Evolutionary conservation across 148 eudicot species (phyloP), one percentile per base, ranked within the genome.

Genomic region (Euryodendron excelsum): DNA sequence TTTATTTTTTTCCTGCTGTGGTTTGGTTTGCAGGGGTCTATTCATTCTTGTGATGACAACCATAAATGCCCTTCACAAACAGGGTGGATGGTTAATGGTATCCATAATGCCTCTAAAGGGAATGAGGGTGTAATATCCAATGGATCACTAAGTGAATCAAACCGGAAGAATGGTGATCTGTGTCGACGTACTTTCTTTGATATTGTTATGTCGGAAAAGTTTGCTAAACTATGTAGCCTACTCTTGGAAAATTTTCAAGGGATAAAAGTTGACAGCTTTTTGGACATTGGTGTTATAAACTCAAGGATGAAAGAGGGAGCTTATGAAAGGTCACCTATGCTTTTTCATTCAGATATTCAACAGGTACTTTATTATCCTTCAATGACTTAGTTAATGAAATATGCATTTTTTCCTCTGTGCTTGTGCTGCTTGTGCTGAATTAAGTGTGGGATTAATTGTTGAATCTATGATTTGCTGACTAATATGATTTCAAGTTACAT

Each of bases 271-370:
- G 89, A 86, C 65, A 91, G 83, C 75, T 27, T 91, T 69, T 73
- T 91, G 73, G 94, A 88, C 79, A 80, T 91, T 72, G 76, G 80
- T 84, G 53, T 27, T 36, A 77, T 93, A 69, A 69, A 84, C 77
- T 73, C 87, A 61, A 87, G 90, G 88, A 87, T 95, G 84, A 88
- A 90, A 82, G 92, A 87, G 63, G 91, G 91, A 75, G 88, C 86
- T 44, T 95, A 95, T 85, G 97, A 93, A 72, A 81, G 64, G 41
- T 76, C 85, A 52, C 96, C 97, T 65, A 17, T 63, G 79, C 92
- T 86, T 58, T 93, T 91, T 76, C 81, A 87, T 25, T 86, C 90
- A 17, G 99, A 95, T 84, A 80, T 93, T 73, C 98, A 90, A 79
- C 86, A 86, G 97, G 99, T 95, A 84, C 27, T 23, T 67, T 61